Evolutionary conservation across 2,329 filamentous ascomycete genomes (phyloP).

Genomic region (Pyrenophora teres): DNA sequence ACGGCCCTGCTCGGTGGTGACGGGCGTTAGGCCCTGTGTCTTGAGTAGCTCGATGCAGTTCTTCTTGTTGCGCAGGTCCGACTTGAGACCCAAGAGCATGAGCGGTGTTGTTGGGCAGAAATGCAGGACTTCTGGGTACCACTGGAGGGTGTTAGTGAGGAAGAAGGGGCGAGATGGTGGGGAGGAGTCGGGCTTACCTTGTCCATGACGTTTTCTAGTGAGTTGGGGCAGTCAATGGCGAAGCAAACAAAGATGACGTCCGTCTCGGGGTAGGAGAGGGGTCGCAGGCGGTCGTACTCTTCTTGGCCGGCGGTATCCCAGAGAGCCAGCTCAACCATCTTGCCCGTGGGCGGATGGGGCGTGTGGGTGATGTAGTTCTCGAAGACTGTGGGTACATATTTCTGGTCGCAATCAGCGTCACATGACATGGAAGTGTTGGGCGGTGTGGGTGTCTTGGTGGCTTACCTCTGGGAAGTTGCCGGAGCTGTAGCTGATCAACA

Average conservation of each 20-base stretch:
- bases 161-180: not conserved
- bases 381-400: slow-evolving; percentile 99
- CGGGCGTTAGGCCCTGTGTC: slow-evolving; percentile 93
- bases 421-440: not conserved
- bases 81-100: slow-evolving; percentile 94
- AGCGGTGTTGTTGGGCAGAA: slow-evolving; percentile 98
- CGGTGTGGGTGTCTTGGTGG: not conserved
- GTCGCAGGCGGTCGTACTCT: slow-evolving; percentile 94
- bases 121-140: slow-evolving; percentile 98
- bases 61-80: slow-evolving; percentile 91
- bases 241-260: slow-evolving; percentile 99
- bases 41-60: slow-evolving; percentile 98
- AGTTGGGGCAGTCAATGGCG: slow-evolving; percentile 98
- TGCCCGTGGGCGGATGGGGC: slow-evolving; percentile 82
- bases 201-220: slow-evolving; percentile 96
- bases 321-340: slow-evolving; percentile 92
- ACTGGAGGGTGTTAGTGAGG: slow-evolving; percentile 62
- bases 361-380: slow-evolving; percentile 99
- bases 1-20: slow-evolving; percentile 87
- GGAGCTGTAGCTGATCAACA: slow-evolving; percentile 98
- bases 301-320: slow-evolving; percentile 99
- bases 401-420: slow-evolving; percentile 60
- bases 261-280: slow-evolving; percentile 96
- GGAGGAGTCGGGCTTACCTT: slow-evolving; percentile 67
- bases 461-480: slow-evolving; percentile 96